A percentile compares a stretch with the other conserved stretches of the same genome.
These are phyloP conservation scores for Aspergillus sp. DNA, from an alignment of 2,329 filamentous ascomycete genomes.

Conservation along the genomic window DNA sequence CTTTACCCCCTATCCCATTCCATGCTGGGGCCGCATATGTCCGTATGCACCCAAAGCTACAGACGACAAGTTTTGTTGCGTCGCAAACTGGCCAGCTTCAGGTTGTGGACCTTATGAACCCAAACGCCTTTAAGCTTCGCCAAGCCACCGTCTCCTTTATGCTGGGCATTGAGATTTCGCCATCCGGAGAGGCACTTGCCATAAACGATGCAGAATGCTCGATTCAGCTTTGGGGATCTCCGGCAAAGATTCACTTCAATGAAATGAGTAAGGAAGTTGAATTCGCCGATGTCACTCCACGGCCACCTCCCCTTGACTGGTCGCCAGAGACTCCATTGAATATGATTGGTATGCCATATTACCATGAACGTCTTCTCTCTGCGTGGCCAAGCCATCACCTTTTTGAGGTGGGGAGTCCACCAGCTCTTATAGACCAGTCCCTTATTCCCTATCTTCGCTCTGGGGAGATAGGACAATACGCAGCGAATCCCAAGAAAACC, in stretches of 20 bases:
- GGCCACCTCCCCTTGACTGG: constrained; percentile 66
- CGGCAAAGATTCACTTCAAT: constrained; percentile 80
- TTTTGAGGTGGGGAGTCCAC: constrained; percentile 82
- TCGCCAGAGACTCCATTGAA: constrained; percentile 75
- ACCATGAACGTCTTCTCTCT: constrained; percentile 82
- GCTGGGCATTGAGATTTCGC: constrained; percentile 79
- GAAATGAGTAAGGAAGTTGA: constrained; percentile 77
- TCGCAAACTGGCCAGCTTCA: constrained; percentile 93
- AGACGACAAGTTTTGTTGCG: constrained; percentile 90
- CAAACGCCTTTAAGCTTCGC: constrained; percentile 79
- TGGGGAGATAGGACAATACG: constrained; percentile 74
- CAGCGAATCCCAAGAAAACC: constrained; percentile 70
- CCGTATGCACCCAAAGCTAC: constrained; percentile 92
- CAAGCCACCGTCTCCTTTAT: constrained; percentile 79
- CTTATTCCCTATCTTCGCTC: constrained; percentile 68
- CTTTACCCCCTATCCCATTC: constrained; percentile 86
- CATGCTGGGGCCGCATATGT: constrained; percentile 92
- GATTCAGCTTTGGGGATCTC: constrained; percentile 86
- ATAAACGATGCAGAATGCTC: constrained; percentile 75
- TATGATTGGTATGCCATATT: constrained; percentile 87
- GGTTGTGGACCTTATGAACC: constrained; percentile 92
- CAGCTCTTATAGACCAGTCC: constrained; percentile 69
- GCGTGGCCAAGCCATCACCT: constrained; percentile 83
- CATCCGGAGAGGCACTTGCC: constrained; percentile 81
- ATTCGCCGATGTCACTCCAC: constrained; percentile 68